Percentiles rank a stretch among this genome's conserved stretches.
phyloP scores from a whole-genome alignment of 495 filamentous ascomycete genomes.

The Darksidea phi region DNA sequence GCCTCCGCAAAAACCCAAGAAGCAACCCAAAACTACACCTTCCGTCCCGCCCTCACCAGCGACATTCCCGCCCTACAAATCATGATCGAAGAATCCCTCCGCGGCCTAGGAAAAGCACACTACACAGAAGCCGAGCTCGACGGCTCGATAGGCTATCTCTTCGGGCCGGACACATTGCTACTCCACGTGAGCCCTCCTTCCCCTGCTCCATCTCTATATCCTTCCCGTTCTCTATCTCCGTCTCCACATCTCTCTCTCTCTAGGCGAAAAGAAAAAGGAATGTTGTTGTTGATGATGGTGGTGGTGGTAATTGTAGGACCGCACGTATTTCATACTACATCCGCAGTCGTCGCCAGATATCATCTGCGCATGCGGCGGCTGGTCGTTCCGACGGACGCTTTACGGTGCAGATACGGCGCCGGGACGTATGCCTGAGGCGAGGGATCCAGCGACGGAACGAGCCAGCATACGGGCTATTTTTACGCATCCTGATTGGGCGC shows the following conservation, averaged over 20 bases:
- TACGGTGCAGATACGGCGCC: conserved; percentile 31
- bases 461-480: conserved; percentile 33
- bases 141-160: conserved; percentile 32
- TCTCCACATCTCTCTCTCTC: not conserved
- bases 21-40: conserved; percentile 20
- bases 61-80: conserved; percentile 27
- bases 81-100: conserved; percentile 25
- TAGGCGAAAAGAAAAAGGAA: not conserved
- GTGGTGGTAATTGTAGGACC: conserved; percentile 10
- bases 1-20: conserved; percentile 19
- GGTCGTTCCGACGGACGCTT: conserved; percentile 29
- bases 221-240: not conserved
- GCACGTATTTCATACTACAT: conserved; percentile 29
- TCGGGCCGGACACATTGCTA: conserved; percentile 29
- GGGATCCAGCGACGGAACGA: conserved; percentile 17
- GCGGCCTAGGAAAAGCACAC: conserved; percentile 6
- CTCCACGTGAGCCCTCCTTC: not conserved
- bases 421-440: conserved; percentile 19
- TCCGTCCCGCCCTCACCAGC: conserved; percentile 13
- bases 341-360: conserved; percentile 1
- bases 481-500: conserved; percentile 28
- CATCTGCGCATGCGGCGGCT: conserved; percentile 29
- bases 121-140: conserved; percentile 29
- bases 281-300: not conserved
- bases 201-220: not conserved